Evolutionary conservation across 2,329 filamentous ascomycete genomes (phyloP).

Genomic region (Macrophomina tecta): DNA sequence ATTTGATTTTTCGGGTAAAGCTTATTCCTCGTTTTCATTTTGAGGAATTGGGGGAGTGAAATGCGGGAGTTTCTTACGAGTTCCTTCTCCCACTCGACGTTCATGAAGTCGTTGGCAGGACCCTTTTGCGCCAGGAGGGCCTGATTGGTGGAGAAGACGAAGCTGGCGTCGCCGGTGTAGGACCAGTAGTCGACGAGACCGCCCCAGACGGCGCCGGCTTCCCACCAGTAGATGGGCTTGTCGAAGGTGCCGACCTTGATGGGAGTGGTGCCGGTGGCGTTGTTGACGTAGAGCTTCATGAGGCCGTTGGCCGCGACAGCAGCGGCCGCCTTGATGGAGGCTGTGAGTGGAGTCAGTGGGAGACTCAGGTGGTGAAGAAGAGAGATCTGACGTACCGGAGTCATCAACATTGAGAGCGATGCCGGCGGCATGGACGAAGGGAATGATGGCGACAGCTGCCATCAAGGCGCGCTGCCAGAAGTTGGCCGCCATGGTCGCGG

Average conservation of each 20-base stretch:
- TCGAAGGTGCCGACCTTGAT: constrained; percentile 59
- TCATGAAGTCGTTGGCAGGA: constrained; percentile 75
- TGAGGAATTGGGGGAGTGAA: neutral
- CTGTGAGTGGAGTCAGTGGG: neutral
- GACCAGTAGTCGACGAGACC: constrained; percentile 51
- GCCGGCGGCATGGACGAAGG: neutral
- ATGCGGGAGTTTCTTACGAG: constrained; percentile 36
- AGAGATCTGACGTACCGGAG: neutral
- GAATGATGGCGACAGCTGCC: constrained; percentile 9
- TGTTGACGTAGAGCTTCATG: constrained; percentile 21
- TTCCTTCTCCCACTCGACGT: constrained; percentile 23
- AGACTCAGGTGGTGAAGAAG: neutral
- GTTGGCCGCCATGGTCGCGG: neutral
- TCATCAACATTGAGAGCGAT: constrained; percentile 1
- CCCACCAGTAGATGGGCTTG: constrained; percentile 53
- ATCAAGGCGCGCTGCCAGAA: constrained; percentile 15
- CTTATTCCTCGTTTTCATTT: neutral
- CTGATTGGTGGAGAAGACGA: constrained; percentile 45
- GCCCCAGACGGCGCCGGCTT: constrained; percentile 49
- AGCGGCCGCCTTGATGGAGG: constrained; percentile 23
- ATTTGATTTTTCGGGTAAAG: neutral
- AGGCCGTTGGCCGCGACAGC: constrained; percentile 15
- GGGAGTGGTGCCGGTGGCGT: constrained; percentile 5
- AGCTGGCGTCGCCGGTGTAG: constrained; percentile 48
- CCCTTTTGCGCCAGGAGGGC: constrained; percentile 79